Evolutionary conservation across 352 stramenopile genomes (phyloP).

Genomic region (Phytophthora fragariaefolia): DNA sequence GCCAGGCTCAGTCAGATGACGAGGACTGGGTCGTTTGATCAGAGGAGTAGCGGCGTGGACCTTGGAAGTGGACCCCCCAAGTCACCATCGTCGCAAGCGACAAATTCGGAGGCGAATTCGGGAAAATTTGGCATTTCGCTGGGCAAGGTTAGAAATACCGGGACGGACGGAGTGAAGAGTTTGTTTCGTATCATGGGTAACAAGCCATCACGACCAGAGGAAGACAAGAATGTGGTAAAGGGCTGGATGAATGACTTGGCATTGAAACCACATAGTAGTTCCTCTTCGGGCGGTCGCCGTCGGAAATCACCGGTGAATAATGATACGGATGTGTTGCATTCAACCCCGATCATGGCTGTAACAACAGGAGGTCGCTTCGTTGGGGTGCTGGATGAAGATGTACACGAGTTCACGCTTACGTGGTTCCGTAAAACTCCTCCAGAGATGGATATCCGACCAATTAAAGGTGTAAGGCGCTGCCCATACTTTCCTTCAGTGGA

Average conservation of each 20-base stretch:
- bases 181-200: conserved; percentile 77
- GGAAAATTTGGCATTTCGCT: conserved; percentile 60
- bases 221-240: conserved; percentile 66
- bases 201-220: conserved; percentile 53
- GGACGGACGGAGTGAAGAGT: conserved; percentile 76
- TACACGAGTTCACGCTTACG: conserved; percentile 60
- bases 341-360: conserved; percentile 62
- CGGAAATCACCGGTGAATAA: conserved; percentile 28
- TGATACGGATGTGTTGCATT: conserved; percentile 45
- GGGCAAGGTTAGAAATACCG: conserved; percentile 66
- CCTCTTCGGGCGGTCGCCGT: conserved; percentile 30
- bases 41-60: conserved; percentile 34
- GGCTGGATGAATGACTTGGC: conserved; percentile 66
- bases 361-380: conserved; percentile 57
- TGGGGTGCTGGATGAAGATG: conserved; percentile 67
- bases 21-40: conserved; percentile 65
- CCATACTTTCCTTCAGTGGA: conserved; percentile 79
- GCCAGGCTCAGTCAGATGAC: conserved; percentile 56
- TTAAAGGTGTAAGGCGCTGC: conserved; percentile 61
- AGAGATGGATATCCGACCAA: conserved; percentile 63
- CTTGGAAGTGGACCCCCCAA: conserved; percentile 14
- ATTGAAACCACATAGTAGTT: conserved; percentile 50
- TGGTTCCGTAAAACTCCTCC: conserved; percentile 73
- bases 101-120: conserved; percentile 24
- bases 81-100: conserved; percentile 27